Percentiles rank a stretch among this genome's conserved stretches.
These are phyloP conservation scores for Oxytropis ochrocephala DNA, from an alignment of 306 rosid species.

Conservation along the genomic window DNA sequence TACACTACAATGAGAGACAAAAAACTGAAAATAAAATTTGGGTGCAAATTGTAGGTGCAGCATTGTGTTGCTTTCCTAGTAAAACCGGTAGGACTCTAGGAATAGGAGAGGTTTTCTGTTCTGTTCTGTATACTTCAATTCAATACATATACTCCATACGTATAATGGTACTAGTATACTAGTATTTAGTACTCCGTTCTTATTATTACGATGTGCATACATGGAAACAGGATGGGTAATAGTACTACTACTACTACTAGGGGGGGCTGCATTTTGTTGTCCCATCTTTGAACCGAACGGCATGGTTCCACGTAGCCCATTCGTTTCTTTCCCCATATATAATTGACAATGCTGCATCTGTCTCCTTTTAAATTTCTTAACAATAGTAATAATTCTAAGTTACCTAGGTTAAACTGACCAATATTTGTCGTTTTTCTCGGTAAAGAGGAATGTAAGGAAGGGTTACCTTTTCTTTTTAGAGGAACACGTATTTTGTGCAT, in stretches of 20 bases:
- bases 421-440: neutral
- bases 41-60: slow-evolving; percentile 9
- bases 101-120: neutral
- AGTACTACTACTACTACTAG: neutral
- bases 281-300: slow-evolving; percentile 8
- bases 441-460: neutral
- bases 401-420: neutral
- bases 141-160: too few relatives aligned
- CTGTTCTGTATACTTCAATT: neutral
- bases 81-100: neutral
- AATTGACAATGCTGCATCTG: neutral
- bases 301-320: neutral
- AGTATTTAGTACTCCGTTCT: neutral
- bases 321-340: slow-evolving; percentile 18
- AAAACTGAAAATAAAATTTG: neutral
- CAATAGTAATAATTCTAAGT: neutral
- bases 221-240: neutral
- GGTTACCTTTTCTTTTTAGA: too few relatives aligned
- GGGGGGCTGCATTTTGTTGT: slow-evolving; percentile 1
- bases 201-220: neutral
- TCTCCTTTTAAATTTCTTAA: neutral
- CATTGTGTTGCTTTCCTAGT: neutral
- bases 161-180: too few relatives aligned
- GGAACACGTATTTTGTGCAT: too few relatives aligned
- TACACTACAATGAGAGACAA: slow-evolving; percentile 7